These are phyloP conservation scores for Lodderomyces margitis DNA, from an alignment of 1,139 yeast genomes.

Conservation along the genomic window DNA sequence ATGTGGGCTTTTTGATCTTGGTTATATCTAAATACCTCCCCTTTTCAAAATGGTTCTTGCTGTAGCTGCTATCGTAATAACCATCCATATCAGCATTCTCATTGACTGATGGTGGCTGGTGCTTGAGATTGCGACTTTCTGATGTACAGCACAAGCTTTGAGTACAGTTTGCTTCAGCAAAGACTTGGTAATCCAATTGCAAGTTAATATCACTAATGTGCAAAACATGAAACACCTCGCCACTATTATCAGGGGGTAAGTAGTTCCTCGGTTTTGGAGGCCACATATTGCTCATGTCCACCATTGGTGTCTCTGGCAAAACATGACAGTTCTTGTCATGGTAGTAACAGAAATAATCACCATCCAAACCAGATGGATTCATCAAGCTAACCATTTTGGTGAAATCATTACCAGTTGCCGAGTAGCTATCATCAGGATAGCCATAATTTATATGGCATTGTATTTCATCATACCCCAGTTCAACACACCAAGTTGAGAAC, in stretches of 20 bases:
- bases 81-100: constrained; percentile 17
- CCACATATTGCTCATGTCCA: constrained; percentile 44
- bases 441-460: constrained; percentile 24
- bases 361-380: constrained; percentile 50
- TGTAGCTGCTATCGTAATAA: constrained; percentile 25
- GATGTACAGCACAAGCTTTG: constrained; percentile 27
- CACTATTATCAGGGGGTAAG: constrained; percentile 22
- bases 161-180: constrained; percentile 31
- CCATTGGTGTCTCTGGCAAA: constrained; percentile 41
- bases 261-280: constrained; percentile 30
- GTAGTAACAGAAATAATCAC: constrained; percentile 53
- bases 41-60: constrained; percentile 22
- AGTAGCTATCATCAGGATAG: constrained; percentile 21
- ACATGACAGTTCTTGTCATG: constrained; percentile 41
- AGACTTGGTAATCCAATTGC: constrained; percentile 24
- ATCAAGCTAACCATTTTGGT: constrained; percentile 45
- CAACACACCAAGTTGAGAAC: constrained; percentile 43
- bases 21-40: constrained; percentile 24
- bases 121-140: constrained; percentile 19
- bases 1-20: constrained; percentile 15
- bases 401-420: constrained; percentile 34
- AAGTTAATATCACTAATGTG: constrained; percentile 29
- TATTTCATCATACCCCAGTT: constrained; percentile 29
- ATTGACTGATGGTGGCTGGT: constrained; percentile 13
- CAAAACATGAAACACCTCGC: constrained; percentile 25